Conservation (phyloP, 495 filamentous ascomycete species). For the Hamigera avellanea region DNA sequence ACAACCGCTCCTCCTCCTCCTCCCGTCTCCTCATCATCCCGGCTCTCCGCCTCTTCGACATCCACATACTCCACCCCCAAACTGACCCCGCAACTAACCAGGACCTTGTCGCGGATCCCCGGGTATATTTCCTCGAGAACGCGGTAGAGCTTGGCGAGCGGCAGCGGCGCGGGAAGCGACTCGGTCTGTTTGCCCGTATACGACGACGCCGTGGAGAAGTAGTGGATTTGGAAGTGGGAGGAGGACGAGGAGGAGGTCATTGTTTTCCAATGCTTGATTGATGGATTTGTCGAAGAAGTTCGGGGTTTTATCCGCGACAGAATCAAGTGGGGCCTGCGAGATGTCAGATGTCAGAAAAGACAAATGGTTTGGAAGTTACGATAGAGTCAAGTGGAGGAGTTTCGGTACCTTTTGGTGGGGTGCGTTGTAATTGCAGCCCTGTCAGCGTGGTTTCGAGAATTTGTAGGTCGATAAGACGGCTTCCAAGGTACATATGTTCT, state of each 20-base stretch:
- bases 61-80: slow-evolving; percentile 86
- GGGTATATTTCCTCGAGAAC: slow-evolving; percentile 67
- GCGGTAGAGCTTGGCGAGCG: slow-evolving; percentile 51
- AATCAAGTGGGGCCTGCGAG: too few species aligned
- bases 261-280: not conserved
- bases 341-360: too few species aligned
- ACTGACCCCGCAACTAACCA: slow-evolving; percentile 70
- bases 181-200: slow-evolving; percentile 65
- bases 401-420: too few species aligned
- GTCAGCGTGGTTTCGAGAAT: too few species aligned
- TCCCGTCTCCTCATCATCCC: slow-evolving; percentile 17
- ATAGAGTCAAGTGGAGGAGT: too few species aligned
- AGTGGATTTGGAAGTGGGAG: slow-evolving; percentile 59
- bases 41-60: slow-evolving; percentile 23
- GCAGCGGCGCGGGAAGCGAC: slow-evolving; percentile 58
- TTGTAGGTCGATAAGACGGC: too few species aligned
- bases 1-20: slow-evolving; percentile 9
- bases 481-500: too few species aligned
- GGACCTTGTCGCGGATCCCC: slow-evolving; percentile 63
- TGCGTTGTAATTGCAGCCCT: too few species aligned
- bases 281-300: too few species aligned
- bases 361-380: too few species aligned
- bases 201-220: slow-evolving; percentile 71
- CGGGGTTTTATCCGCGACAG: too few species aligned
- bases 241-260: too few species aligned